phyloP scores from a whole-genome alignment of 2,329 filamentous ascomycete genomes.

The Sclerotinia minor region DNA sequence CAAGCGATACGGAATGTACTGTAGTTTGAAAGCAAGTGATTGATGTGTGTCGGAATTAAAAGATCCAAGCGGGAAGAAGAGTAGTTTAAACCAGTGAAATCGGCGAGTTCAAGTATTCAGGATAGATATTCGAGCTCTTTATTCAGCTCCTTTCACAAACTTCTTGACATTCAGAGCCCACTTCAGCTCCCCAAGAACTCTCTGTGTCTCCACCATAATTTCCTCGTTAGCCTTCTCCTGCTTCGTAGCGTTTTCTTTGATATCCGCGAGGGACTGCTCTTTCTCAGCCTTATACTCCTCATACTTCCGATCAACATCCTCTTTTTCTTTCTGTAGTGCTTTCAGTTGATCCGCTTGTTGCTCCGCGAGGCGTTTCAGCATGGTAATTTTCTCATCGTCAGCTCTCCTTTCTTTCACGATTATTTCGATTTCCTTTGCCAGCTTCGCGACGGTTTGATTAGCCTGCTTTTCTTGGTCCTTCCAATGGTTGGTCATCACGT shows the following conservation, averaged over 20 bases:
- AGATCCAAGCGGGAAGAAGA: neutral
- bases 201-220: slow-evolving; percentile 58
- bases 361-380: slow-evolving; percentile 67
- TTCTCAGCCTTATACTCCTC: slow-evolving; percentile 65
- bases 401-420: slow-evolving; percentile 56
- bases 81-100: neutral
- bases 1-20: slow-evolving; percentile 7
- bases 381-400: slow-evolving; percentile 64
- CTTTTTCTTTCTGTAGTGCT: slow-evolving; percentile 60
- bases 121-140: slow-evolving; percentile 30
- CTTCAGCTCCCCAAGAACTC: slow-evolving; percentile 65
- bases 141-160: slow-evolving; percentile 58
- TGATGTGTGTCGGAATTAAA: neutral
- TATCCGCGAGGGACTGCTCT: slow-evolving; percentile 58
- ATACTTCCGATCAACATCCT: slow-evolving; percentile 60
- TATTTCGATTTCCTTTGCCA: slow-evolving; percentile 55
- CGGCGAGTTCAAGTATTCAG: neutral
- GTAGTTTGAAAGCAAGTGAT: neutral
- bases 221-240: slow-evolving; percentile 62
- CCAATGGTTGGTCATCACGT: slow-evolving; percentile 65
- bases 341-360: slow-evolving; percentile 71
- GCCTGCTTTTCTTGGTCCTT: slow-evolving; percentile 65
- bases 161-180: slow-evolving; percentile 72
- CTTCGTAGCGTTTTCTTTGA: slow-evolving; percentile 57
- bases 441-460: slow-evolving; percentile 51